A percentile compares a stretch with the other conserved stretches of the same genome.
phyloP scores from a whole-genome alignment of 495 filamentous ascomycete species.

The Penicillium argentinense region DNA sequence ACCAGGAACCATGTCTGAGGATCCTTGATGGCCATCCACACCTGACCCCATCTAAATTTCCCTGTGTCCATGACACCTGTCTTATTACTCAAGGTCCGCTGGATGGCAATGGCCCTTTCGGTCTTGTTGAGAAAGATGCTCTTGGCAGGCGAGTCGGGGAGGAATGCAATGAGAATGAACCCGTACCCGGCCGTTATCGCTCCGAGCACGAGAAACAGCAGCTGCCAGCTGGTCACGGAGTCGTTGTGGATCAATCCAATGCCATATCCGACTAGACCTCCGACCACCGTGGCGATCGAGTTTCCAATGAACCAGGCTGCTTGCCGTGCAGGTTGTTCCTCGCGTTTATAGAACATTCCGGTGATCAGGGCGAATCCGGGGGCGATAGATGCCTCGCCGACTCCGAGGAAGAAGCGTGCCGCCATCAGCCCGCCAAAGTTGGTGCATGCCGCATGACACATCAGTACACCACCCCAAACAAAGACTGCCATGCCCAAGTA shows the following conservation, averaged over 20 bases:
- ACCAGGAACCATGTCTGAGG: slow-evolving; percentile 51
- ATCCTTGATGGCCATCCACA: slow-evolving; percentile 48
- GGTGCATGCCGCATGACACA: slow-evolving; percentile 47
- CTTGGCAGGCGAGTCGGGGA: slow-evolving; percentile 52
- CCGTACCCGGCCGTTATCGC: slow-evolving; percentile 39
- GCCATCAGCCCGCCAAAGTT: slow-evolving; percentile 49
- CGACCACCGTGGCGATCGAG: slow-evolving; percentile 48
- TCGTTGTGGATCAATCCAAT: slow-evolving; percentile 36
- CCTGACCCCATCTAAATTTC: slow-evolving; percentile 57
- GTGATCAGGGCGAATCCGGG: slow-evolving; percentile 60
- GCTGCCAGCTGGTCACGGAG: slow-evolving; percentile 30
- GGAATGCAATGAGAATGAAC: slow-evolving; percentile 35
- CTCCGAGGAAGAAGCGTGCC: slow-evolving; percentile 53
- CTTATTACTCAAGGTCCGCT: slow-evolving; percentile 59
- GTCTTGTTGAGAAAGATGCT: slow-evolving; percentile 42
- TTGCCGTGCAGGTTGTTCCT: slow-evolving; percentile 55
- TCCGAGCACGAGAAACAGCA: slow-evolving; percentile 42
- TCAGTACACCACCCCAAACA: slow-evolving; percentile 31
- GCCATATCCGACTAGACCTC: slow-evolving; percentile 44
- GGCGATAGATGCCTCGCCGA: slow-evolving; percentile 56
- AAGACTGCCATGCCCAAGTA: slow-evolving; percentile 38
- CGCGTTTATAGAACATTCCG: slow-evolving; percentile 54
- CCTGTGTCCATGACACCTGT: slow-evolving; percentile 58
- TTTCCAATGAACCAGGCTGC: slow-evolving; percentile 55
- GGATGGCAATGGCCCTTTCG: slow-evolving; percentile 52